Evolutionary conservation across 768 basidiomycete species (phyloP).

Genomic region (Lactifluus hygrophoroides): DNA sequence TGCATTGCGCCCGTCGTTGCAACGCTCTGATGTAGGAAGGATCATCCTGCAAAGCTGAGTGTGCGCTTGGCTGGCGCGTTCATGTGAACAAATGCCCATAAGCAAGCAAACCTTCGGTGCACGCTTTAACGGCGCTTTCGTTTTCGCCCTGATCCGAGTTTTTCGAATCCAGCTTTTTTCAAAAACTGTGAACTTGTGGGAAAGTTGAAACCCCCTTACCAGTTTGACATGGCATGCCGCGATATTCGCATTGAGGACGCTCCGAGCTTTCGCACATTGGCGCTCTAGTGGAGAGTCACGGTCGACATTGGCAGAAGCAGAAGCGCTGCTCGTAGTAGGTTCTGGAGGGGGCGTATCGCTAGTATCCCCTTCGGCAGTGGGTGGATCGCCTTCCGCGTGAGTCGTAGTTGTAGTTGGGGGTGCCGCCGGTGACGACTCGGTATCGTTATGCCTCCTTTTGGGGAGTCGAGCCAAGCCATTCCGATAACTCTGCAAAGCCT

Average conservation of each 20-base stretch:
- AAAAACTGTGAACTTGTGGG: background rate
- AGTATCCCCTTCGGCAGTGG: slow-evolving; percentile 16
- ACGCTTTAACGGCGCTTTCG: slow-evolving; percentile 20
- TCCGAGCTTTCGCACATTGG: slow-evolving; percentile 50
- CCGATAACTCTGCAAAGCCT: slow-evolving; percentile 63
- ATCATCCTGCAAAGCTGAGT: slow-evolving; percentile 77
- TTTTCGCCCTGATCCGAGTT: slow-evolving; percentile 10
- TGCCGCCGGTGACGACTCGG: background rate
- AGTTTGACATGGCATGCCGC: slow-evolving; percentile 77
- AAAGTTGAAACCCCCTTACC: slow-evolving; percentile 42
- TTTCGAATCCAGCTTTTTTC: background rate
- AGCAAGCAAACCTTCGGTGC: slow-evolving; percentile 17
- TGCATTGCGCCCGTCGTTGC: slow-evolving; percentile 80
- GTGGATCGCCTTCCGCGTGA: slow-evolving; percentile 22
- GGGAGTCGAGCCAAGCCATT: slow-evolving; percentile 63
- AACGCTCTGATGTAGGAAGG: slow-evolving; percentile 81
- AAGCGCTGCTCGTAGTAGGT: slow-evolving; percentile 17
- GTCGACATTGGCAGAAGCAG: slow-evolving; percentile 21
- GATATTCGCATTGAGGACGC: slow-evolving; percentile 79
- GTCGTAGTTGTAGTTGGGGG: slow-evolving; percentile 11
- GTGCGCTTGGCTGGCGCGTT: slow-evolving; percentile 1
- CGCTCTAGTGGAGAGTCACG: slow-evolving; percentile 32
- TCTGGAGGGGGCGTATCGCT: no score
- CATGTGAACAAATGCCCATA: background rate
- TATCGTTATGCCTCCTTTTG: slow-evolving; percentile 26